Evolutionary conservation across 768 basidiomycete species (phyloP).

Genomic region (Strobilomyces dryophilus): DNA sequence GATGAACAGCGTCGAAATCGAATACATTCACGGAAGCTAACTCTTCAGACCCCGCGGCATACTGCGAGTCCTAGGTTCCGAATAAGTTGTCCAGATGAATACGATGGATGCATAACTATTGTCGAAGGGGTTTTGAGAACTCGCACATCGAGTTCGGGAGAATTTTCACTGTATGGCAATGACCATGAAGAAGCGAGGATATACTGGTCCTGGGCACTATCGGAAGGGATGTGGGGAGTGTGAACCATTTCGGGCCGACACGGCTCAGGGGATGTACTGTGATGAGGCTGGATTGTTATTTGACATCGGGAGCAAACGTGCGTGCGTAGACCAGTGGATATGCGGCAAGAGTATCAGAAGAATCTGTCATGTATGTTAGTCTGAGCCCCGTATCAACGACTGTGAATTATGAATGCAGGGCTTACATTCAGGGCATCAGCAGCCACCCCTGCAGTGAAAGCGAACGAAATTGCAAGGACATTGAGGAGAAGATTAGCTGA

Average conservation of each 20-base stretch:
- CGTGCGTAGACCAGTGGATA: constrained; percentile 8
- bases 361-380: constrained; percentile 14
- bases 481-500: constrained; percentile 11
- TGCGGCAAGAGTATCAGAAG: constrained; percentile 6
- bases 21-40: not conserved
- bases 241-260: constrained; percentile 10
- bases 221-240: constrained; percentile 12
- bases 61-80: not conserved
- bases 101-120: constrained; percentile 21
- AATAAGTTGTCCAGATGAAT: constrained; percentile 23
- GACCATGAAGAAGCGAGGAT: constrained; percentile 7
- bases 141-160: not conserved
- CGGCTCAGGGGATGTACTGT: constrained; percentile 15
- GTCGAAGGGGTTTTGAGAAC: not conserved
- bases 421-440: constrained; percentile 8
- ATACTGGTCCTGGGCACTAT: constrained; percentile 15
- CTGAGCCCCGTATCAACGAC: not conserved
- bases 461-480: constrained; percentile 4
- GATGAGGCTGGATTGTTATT: not conserved
- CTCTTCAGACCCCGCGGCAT: not conserved
- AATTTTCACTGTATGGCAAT: constrained; percentile 26
- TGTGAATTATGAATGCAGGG: too few relatives aligned
- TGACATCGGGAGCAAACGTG: not conserved
- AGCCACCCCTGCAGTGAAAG: constrained; percentile 8
- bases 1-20: too few relatives aligned